Evolutionary conservation across 164 flowering plant species (phyloP), one percentile per base, ranked within the genome.

Genomic region (Amborella trichopoda): DNA sequence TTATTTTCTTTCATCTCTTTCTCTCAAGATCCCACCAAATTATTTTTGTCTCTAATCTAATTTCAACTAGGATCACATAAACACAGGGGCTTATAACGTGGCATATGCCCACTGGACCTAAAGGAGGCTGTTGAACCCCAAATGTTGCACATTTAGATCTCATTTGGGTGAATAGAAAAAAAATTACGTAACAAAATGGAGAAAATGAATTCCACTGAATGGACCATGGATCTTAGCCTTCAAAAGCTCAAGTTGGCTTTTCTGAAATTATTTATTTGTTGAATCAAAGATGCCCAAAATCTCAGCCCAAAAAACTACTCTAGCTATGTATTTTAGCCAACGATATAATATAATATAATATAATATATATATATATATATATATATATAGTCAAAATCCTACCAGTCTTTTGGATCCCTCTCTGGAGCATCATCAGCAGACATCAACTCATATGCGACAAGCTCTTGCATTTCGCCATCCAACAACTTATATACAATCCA

Each of bases 401-500:
- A 91, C 99, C 99, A 91, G 58, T 84, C 77, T 82, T 58, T 82
- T 48, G 99, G 96, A 66, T 87, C 99, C 62, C 96, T 70, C 58
- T 91, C 96, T 4, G 91, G 91, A 47, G 81, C 94, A 72, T 91
- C 99, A 67, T 91, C 80, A 28, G 96, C 99, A 28, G 99, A 87
- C 88, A 77, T 80, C 26, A 87, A 45, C 62, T 87, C 96, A 64
- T 91, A 91, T 11, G 81, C 83, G 56, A 65, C 68, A 36, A 91
- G 83, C 46, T 68, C 72, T 19, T 51, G 61, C 82, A 61, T 71
- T 63, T 62, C 52, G 28, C 65, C 62, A 39, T 79, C 74, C 23
- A 16, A 5, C 40, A 67, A 47, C 59, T 71, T 68, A 62, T 87
- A 84, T 34, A 70, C 67, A 28, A 91, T 54, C 93, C 95, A 91